These are phyloP conservation scores for Cyberlindnera nakhonratchasimensis DNA, from an alignment of 805 yeast genomes.

Conservation along the genomic window DNA sequence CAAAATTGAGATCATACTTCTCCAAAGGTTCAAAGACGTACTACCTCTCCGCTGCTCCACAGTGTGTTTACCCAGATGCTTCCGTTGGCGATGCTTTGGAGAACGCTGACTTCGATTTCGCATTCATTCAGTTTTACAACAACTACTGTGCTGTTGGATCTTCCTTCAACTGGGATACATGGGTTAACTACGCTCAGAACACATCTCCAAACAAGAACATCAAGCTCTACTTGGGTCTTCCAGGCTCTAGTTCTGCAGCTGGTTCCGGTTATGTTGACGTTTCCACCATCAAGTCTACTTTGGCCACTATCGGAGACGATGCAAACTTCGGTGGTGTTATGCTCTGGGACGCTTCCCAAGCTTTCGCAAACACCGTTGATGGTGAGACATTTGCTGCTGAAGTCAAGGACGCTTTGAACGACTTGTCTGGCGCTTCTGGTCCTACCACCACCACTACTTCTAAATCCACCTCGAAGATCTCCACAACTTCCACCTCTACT, in stretches of 20 bases:
- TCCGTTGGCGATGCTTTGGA: conserved; percentile 55
- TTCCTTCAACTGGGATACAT: conserved; percentile 66
- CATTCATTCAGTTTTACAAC: conserved; percentile 87
- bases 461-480: conserved; percentile 4
- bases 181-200: conserved; percentile 60
- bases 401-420: conserved; percentile 41
- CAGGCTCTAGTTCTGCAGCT: conserved; percentile 59
- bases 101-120: conserved; percentile 67
- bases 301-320: conserved; percentile 70
- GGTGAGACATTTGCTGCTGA: conserved; percentile 42
- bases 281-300: conserved; percentile 37
- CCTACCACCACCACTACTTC: conserved; percentile 9
- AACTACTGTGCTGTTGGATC: conserved; percentile 62
- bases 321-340: conserved; percentile 82
- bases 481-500: conserved; percentile 4
- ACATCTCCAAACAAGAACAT: conserved; percentile 65
- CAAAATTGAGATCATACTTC: conserved; percentile 47
- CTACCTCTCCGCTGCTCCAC: conserved; percentile 88
- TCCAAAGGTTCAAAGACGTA: conserved; percentile 55
- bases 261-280: conserved; percentile 56
- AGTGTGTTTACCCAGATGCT: conserved; percentile 85
- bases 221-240: conserved; percentile 71
- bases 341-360: conserved; percentile 91
- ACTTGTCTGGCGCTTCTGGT: conserved; percentile 8
- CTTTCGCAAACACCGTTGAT: conserved; percentile 42